Evolutionary conservation across 2,329 filamentous ascomycete genomes (phyloP), one percentile per base, ranked within the genome.

Genomic region (Diaporthe caulivora): DNA sequence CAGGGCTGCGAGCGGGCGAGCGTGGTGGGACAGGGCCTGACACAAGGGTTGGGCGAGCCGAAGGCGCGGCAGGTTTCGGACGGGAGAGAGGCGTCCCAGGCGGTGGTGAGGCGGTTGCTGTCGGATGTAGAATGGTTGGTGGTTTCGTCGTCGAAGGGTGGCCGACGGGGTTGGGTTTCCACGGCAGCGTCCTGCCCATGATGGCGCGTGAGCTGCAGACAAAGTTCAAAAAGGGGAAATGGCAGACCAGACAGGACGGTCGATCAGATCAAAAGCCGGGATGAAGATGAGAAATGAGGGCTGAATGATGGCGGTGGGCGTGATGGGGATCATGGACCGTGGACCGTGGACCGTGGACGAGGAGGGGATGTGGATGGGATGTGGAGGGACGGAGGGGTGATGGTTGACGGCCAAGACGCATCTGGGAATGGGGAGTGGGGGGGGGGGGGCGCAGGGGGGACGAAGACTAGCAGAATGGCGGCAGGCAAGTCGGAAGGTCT

Each of bases 131-230:
- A 57, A 15, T 42, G 31, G 34, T 37, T 26, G 60, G 37, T 49
- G 53, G 24, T 29, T 58, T 51, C 44, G 34, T 55, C 44, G 55
- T 34, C 8, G 47, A 40, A 31, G 29, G 26, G 42, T 55, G 34
- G 44, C 34, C 54, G 21, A 34, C 49, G 57, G 44, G 70, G 17
- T 75, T 73, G 57, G 44, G 70, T 17, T 75, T 73, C 73, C 73
- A 75, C 9, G 73, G 73, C 34, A 75, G 71, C 7, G 58, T 75
- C 44, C 73, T 75, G 31, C 51, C 71, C 73, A 75, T 75, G 31
- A 42, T 24, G 8, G 42, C 60, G 44, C 31, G 18, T 18, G 44
- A 29, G 18, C 11, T n/a, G 21, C 18, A 65, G 42, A 11, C n/a
- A 24, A 26, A 53, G 7, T 10, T 26, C n/a, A 13, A 53, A 49